phyloP scores from a whole-genome alignment of 176 grass and related monocot genomes.

The Cenchrus americanus region DNA sequence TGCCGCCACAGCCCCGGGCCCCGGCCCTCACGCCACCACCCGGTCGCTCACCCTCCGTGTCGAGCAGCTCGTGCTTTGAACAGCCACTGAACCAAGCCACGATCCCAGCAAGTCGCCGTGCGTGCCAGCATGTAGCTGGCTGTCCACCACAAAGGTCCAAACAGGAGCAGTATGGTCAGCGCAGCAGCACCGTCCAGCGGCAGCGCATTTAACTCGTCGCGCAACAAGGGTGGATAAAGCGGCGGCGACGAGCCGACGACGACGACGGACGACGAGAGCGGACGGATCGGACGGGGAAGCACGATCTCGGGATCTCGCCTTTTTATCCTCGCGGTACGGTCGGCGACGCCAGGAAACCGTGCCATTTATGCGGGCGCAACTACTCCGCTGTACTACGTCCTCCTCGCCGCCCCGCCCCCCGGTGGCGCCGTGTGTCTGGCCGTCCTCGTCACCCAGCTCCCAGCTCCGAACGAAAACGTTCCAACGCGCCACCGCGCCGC shows the following conservation, averaged over 20 bases:
- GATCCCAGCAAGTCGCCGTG: neutral
- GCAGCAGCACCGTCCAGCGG: neutral
- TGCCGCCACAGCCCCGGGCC: neutral
- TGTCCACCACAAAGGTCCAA: neutral
- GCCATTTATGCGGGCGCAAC: slow-evolving; percentile 47
- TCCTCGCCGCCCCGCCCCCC: neutral
- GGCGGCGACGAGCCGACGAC: neutral
- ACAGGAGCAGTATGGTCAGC: neutral
- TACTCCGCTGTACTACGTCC: slow-evolving; percentile 10
- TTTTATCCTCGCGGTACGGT: slow-evolving; percentile 28
- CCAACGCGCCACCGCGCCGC: slow-evolving; percentile 24
- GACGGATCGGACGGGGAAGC: neutral
- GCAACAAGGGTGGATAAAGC: neutral
- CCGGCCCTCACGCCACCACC: neutral
- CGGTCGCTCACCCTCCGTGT: neutral
- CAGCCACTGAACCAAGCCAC: neutral
- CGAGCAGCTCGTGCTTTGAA: neutral
- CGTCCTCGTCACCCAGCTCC: neutral
- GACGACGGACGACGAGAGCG: too few species aligned
- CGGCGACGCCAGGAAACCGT: neutral
- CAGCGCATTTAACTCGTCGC: slow-evolving; percentile 18
- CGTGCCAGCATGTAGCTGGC: neutral
- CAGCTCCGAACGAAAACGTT: slow-evolving; percentile 17
- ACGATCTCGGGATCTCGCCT: slow-evolving; percentile 39
- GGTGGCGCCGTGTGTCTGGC: slow-evolving; percentile 9